These are phyloP conservation scores for Pseudomassariella vexata DNA, from an alignment of 2,329 filamentous ascomycete species.

Conservation along the genomic window DNA sequence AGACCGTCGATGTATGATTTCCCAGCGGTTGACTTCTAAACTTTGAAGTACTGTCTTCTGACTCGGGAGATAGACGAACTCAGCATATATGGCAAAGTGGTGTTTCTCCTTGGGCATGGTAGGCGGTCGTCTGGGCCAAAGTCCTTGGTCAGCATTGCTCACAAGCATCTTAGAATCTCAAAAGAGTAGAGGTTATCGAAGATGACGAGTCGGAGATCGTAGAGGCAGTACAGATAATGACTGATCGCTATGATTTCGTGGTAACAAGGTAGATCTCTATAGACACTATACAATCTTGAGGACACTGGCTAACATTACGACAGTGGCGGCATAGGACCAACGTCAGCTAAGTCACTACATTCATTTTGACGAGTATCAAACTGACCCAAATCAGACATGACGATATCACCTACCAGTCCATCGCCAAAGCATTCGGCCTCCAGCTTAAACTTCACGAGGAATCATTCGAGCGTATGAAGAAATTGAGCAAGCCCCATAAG, in stretches of 20 bases:
- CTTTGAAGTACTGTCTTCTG: no score
- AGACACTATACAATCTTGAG: no score
- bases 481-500: conserved; percentile 66
- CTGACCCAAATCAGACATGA: conserved; percentile 90
- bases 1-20: conserved; percentile 28
- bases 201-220: conserved; percentile 89
- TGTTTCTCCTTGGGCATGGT: conserved; percentile 59
- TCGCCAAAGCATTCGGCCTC: conserved; percentile 81
- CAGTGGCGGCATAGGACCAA: conserved; percentile 89
- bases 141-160: not conserved
- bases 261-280: conserved; percentile 60
- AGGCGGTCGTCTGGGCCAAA: conserved; percentile 12
- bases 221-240: conserved; percentile 84
- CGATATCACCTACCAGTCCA: conserved; percentile 93
- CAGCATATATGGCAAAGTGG: conserved; percentile 58
- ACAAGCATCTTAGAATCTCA: conserved; percentile 61
- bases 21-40: conserved; percentile 2
- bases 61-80: conserved; percentile 49
- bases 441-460: conserved; percentile 71
- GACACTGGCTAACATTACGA: conserved; percentile 9
- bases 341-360: no score
- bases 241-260: conserved; percentile 83
- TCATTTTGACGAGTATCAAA: no score
- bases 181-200: conserved; percentile 85
- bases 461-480: conserved; percentile 78